Evolutionary conservation across 495 filamentous ascomycete genomes (phyloP), one percentile per base, ranked within the genome.

Genomic region (Neurospora intermedia): DNA sequence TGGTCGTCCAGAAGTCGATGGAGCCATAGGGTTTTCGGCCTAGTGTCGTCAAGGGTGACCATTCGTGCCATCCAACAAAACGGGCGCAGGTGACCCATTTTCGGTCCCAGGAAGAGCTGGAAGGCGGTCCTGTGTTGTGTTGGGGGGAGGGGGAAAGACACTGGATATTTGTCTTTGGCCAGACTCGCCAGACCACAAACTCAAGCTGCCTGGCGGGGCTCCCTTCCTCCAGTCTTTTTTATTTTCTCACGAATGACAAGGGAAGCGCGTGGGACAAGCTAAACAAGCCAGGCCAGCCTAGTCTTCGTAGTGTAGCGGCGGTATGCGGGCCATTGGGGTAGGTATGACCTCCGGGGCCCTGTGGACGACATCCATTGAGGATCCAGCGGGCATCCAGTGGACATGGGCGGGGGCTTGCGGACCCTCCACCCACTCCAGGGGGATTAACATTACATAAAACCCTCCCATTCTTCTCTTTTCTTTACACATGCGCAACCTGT

Each of bases 391-490:
- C 35, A 70, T 43, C 69, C 69, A 70, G 69, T 35, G 54, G 54
- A 66, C 54, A 66, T 66, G 54, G 74, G 75, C 74, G 75, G 78
- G 73, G 70, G 77, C 72, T 71, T 75, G 78, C 78, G 74, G 77
- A 42, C 77, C 78, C 79, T 66, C 54, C 80, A 79, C 76, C 78
- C 80, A 77, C 80, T 72, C 62, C 71, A 70, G 69, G 75, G 76
- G 74, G 77, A 84, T 85, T 86, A 82, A 81, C 83, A 84, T 86
- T 86, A 86, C 84, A 85, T 86, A 85, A 86, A 85, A 85, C 81
- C 82, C 81, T 82, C 79, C 75, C 79, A 78, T 78, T 82, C 80
- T 82, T 79, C 80, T 80, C 78, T 82, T 82, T 80, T 75, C 78
- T 82, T 83, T 83, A 84, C 83, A 80, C 83, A 81, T 81, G 78